These are phyloP conservation scores for Lipomyces spencermartinsiae DNA, from an alignment of 805 yeast species.

Conservation along the genomic window DNA sequence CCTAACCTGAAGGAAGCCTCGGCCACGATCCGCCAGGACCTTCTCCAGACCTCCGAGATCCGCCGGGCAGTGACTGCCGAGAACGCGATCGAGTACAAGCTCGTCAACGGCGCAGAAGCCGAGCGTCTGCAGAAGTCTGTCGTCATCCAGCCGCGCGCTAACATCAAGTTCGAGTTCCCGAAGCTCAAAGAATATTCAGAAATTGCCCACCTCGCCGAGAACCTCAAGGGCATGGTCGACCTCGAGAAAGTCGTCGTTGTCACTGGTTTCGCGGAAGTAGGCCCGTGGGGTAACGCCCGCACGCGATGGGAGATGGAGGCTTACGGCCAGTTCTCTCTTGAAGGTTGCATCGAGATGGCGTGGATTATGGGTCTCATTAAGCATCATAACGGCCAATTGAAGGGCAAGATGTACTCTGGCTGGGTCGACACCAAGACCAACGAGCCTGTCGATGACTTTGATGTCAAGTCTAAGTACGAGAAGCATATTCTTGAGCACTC, in stretches of 20 bases:
- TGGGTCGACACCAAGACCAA: constrained; percentile 97
- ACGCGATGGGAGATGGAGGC: constrained; percentile 99
- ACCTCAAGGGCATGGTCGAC: constrained; percentile 88
- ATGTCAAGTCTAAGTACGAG: constrained; percentile 91
- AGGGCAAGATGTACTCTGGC: constrained; percentile 85
- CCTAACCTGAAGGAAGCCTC: constrained; percentile 91
- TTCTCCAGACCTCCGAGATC: constrained; percentile 82
- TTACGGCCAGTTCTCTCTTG: constrained; percentile 89
- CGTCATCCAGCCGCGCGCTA: constrained; percentile 88
- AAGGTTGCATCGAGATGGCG: constrained; percentile 99
- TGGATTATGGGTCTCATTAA: constrained; percentile 99
- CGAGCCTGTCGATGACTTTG: constrained; percentile 93
- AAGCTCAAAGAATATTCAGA: constrained; percentile 76
- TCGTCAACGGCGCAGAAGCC: constrained; percentile 84
- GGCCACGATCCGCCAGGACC: constrained; percentile 71
- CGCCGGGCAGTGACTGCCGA: constrained; percentile 96
- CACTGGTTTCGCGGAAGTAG: constrained; percentile 98
- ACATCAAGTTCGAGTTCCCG: constrained; percentile 94
- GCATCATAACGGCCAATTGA: constrained; percentile 88
- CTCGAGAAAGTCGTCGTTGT: constrained; percentile 91
- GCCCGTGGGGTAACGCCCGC: constrained; percentile 99
- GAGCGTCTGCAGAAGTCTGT: constrained; percentile 84
- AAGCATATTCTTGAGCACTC: constrained; percentile 85
- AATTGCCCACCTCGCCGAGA: constrained; percentile 50
- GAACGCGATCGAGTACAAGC: constrained; percentile 84